A percentile compares a stretch with the other conserved stretches of the same genome.
phyloP scores from a whole-genome alignment of 192 early-diverging fungal species.

The Geranomyces variabilis region DNA sequence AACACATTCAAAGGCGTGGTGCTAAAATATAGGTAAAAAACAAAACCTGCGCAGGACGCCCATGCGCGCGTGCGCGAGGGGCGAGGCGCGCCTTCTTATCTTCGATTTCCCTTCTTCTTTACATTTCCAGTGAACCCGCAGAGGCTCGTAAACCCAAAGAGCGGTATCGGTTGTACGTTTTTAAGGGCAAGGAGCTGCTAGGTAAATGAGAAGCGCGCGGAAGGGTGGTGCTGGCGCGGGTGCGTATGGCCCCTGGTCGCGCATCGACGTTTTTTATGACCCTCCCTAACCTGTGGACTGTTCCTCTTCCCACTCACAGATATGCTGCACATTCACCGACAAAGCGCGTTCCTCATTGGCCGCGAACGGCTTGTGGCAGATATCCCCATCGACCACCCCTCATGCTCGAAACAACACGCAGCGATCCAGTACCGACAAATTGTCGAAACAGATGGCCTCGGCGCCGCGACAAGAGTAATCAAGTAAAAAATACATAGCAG shows the following conservation, averaged over 20 bases:
- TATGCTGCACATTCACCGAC: slow-evolving; percentile 80
- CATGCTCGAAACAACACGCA: slow-evolving; percentile 92
- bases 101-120: not conserved
- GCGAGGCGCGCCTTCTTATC: no score
- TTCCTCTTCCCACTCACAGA: slow-evolving; percentile 50
- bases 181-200: slow-evolving; percentile 87
- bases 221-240: no score
- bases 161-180: slow-evolving; percentile 88
- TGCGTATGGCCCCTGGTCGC: no score
- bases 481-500: slow-evolving; percentile 55
- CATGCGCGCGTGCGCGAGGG: no score
- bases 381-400: slow-evolving; percentile 93
- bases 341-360: slow-evolving; percentile 87
- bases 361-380: slow-evolving; percentile 83
- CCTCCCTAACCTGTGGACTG: not conserved
- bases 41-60: not conserved
- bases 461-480: slow-evolving; percentile 47
- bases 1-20: slow-evolving; percentile 86
- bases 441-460: slow-evolving; percentile 51
- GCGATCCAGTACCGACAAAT: slow-evolving; percentile 85
- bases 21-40: slow-evolving; percentile 71
- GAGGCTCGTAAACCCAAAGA: slow-evolving; percentile 81
- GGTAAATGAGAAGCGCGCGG: slow-evolving; percentile 46
- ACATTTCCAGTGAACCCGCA: slow-evolving; percentile 76
- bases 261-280: no score